A percentile compares a stretch with the other conserved stretches of the same genome.
phyloP scores from a whole-genome alignment of 2,329 filamentous ascomycete species.

The Colletotrichum lini region DNA sequence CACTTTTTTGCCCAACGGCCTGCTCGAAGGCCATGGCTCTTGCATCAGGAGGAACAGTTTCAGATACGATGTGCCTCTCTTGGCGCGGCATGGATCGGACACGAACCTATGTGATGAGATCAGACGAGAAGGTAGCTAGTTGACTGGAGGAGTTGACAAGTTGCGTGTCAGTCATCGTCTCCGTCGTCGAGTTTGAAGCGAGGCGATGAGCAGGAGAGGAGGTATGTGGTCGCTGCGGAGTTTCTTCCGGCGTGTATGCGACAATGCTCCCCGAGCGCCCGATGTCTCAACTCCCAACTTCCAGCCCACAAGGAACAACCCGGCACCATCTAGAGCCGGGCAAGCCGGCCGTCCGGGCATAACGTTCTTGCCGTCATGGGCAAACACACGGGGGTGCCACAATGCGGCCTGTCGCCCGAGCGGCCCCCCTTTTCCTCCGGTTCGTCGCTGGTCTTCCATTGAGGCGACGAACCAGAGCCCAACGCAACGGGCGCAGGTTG shows the following conservation, averaged over 20 bases:
- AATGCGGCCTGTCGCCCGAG: slow-evolving; percentile 21
- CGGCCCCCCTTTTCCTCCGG: slow-evolving; percentile 4
- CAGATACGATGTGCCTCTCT: background rate
- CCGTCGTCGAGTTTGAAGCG: background rate
- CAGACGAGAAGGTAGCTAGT: background rate
- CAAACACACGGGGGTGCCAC: slow-evolving; percentile 32
- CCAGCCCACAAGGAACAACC: slow-evolving; percentile 15
- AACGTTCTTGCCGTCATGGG: slow-evolving; percentile 21
- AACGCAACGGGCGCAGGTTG: background rate
- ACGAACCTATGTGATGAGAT: slow-evolving; percentile 10
- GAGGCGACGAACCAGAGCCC: slow-evolving; percentile 20
- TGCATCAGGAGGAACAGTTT: background rate
- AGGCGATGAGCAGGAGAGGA: background rate
- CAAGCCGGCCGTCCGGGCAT: slow-evolving; percentile 31
- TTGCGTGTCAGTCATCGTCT: background rate
- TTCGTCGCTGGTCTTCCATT: background rate
- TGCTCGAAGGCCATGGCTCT: background rate
- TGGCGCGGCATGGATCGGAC: slow-evolving; percentile 2
- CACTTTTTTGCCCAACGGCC: background rate
- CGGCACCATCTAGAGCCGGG: slow-evolving; percentile 5
- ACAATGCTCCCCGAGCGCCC: background rate
- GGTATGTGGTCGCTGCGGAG: background rate
- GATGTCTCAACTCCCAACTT: background rate
- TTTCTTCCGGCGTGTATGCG: background rate
- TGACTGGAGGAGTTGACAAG: background rate